phyloP scores from a whole-genome alignment of 805 yeast species.

The Saccharomycopsis javanensis region DNA sequence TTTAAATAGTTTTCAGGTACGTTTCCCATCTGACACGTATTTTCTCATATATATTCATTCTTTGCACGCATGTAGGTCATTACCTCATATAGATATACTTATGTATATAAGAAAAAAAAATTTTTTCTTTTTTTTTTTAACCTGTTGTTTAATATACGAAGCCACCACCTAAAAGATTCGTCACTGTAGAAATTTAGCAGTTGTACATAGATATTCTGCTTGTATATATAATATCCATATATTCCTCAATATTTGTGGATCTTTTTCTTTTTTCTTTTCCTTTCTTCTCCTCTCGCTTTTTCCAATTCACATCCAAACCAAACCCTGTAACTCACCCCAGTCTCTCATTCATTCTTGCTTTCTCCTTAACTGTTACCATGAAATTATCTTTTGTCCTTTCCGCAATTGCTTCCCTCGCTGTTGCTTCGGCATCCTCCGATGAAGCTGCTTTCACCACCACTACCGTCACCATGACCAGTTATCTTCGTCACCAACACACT shows the following conservation, averaged over 20 bases:
- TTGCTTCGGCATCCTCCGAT: background rate
- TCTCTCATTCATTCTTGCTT: background rate
- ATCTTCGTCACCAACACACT: background rate
- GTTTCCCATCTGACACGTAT: background rate
- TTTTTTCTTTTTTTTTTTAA: too few species aligned
- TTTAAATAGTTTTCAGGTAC: background rate
- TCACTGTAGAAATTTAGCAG: too few species aligned
- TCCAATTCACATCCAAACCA: background rate
- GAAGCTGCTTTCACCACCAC: background rate
- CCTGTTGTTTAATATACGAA: too few species aligned
- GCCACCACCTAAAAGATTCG: too few species aligned
- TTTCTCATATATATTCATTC: too few species aligned
- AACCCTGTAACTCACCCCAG: conserved; percentile 3
- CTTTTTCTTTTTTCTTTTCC: background rate
- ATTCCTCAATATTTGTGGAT: background rate
- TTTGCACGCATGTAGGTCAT: too few species aligned
- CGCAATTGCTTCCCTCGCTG: background rate
- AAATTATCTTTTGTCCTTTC: background rate
- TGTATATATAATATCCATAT: background rate
- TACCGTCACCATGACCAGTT: background rate
- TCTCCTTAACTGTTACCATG: background rate
- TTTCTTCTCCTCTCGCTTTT: background rate
- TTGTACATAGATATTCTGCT: too few species aligned
- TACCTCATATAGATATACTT: background rate
- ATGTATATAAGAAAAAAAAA: too few species aligned